Evolutionary conservation across 179 eudicot genomes (phyloP), one percentile per base, ranked within the genome.

Genomic region (Dionaea muscipula): DNA sequence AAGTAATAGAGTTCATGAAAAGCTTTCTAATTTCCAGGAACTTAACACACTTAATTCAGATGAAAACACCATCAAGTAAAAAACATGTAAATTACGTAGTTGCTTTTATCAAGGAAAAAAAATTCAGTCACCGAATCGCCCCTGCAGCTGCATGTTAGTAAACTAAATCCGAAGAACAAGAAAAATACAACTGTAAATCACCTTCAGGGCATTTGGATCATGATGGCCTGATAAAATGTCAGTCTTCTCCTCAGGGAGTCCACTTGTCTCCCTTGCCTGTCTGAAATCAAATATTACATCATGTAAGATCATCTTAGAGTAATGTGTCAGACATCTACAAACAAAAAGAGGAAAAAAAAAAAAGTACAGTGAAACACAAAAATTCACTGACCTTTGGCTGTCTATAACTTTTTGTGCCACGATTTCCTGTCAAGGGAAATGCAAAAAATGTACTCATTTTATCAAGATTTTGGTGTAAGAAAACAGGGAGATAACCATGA

Each of bases 161-260:
- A 11, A 39, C 17, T 2, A 16, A 9, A 39, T n/a, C 22, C 21
- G 20, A n/a, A 43, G 47, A 43, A 6, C 7, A n/a, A 18, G n/a
- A 3, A 17, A 43, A 16, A 17, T n/a, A 20, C 26, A 35, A 53
- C 35, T 3, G 8, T 31, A 20, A 38, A 18, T 52, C 31, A 86
- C 98, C 91, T 91, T 87, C 50, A 91, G 51, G 47, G 81, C 90
- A 78, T 69, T 87, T 47, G 88, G 88, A 72, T 91, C 94, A 63
- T 74, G 94, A 66, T 76, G 84, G 43, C 78, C 85, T 33, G 85
- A 75, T 16, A 91, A 67, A 51, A 91, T 70, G 70, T 91, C 94
- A 21, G 51, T 53, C 63, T 57, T 53, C 56, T 87, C 86, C 39
- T 84, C 84, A 59, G 85, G 72, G 38, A 70, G 65, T 56, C 64